Conservation (phyloP, 2,329 filamentous ascomycete genomes). For the Geoglossum cookeanum region DNA sequence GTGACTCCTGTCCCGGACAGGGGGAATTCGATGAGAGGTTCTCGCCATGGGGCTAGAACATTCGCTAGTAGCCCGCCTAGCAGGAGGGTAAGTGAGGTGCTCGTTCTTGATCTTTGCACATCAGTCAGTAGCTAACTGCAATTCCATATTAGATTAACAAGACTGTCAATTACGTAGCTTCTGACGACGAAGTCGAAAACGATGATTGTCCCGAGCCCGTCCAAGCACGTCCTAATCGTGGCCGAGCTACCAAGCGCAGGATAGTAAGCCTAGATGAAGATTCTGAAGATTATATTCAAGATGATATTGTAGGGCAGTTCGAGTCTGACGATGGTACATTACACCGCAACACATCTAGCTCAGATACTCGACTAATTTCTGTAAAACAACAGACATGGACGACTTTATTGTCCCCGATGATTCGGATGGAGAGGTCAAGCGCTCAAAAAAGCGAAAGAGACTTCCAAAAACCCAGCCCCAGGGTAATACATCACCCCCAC, state of each 20-base stretch:
- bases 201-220: conserved; percentile 48
- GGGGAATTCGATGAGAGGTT: not conserved
- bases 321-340: conserved; percentile 39
- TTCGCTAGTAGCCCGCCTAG: not conserved
- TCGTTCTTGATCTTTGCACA: not conserved
- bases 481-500: conserved; percentile 37
- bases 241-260: conserved; percentile 34
- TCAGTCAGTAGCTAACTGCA: conserved; percentile 1
- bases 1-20: conserved; percentile 10
- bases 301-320: conserved; percentile 24
- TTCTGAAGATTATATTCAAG: conserved; percentile 48
- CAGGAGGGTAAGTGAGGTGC: conserved; percentile 8
- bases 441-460: conserved; percentile 52
- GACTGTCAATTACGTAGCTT: conserved; percentile 65
- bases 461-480: conserved; percentile 31
- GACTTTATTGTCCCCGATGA: conserved; percentile 82
- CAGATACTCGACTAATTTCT: not conserved
- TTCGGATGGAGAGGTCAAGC: conserved; percentile 46
- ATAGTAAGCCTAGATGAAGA: conserved; percentile 46
- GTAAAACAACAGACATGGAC: conserved; percentile 42
- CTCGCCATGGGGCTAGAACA: not conserved
- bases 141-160: conserved; percentile 32
- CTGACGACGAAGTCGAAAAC: conserved; percentile 46
- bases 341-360: not conserved
- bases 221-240: conserved; percentile 24